Base-by-base conservation (phyloP, 176 grass and related monocot species). In the Tillandsia fasciculata region DNA sequence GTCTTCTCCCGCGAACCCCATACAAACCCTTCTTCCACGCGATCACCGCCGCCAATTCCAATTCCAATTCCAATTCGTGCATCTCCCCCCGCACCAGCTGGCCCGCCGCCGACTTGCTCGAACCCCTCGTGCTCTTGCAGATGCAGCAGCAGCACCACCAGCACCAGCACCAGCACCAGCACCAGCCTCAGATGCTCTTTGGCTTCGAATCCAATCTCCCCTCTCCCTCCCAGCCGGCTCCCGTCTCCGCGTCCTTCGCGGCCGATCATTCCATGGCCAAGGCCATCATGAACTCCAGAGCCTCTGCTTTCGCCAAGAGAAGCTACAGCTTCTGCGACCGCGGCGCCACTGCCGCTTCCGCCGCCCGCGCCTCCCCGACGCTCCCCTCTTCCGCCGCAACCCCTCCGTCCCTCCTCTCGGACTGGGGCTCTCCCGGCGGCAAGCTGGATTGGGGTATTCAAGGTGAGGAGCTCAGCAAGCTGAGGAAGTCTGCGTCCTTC, bases 241-340 rank as follows among this genome's bases (percentile, higher is more conserved):
- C 53, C 33, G 49, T 50, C 26, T 52, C 68, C 9, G 57, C 74
- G 22, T 66, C 73, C 2, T 69, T 77, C 20, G 74, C 65, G 11
- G 65, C 69, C 20, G 75, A 75, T 9, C 73, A 65, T 11, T 53
- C 73, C 11, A 75, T 75, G 73, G 73, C 73, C 9, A 75, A 66
- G 58, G 63, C 73, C 63, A 75, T 75, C 49, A 66, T 75, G 65
- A 69, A 69, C 42, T 77, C 75, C 12, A 69, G 75, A 66, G 75
- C 75, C 2, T 69, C 65, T 0, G 66, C 75, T 22, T 77, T 77
- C n/a, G 84, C 85, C 1, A 78, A 88, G 70, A 87, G 94, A 49
- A 99, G 94, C 75, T 90, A 99, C 82, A 99, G 94, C 84, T 99
- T 99, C 77, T 77, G 81, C 53, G 94, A 99, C 72, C 94, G 90